Conservation (phyloP, 106 monocot genomes). For the Dendrobium catenatum region DNA sequence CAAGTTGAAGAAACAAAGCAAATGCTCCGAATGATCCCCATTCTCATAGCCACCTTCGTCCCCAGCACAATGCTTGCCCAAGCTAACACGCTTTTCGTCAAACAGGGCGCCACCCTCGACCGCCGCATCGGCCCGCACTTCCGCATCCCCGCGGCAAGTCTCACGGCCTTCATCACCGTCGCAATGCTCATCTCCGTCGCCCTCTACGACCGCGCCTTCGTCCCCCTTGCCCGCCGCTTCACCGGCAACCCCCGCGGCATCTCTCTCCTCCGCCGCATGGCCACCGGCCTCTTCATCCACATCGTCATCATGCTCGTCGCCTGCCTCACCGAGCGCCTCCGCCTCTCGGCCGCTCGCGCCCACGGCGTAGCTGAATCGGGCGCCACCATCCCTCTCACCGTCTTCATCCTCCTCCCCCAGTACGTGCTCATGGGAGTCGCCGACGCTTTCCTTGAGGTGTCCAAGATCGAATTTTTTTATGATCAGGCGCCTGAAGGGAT, state of each 20-base stretch:
- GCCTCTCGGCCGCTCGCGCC: constrained; percentile 13
- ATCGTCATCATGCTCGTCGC: constrained; percentile 31
- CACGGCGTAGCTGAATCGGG: background rate
- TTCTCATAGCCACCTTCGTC: constrained; percentile 32
- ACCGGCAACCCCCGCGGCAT: constrained; percentile 58
- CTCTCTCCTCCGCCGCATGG: constrained; percentile 39
- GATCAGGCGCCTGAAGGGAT: constrained; percentile 55
- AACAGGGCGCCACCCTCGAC: constrained; percentile 52
- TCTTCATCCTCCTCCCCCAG: constrained; percentile 51
- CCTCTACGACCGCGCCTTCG: constrained; percentile 38
- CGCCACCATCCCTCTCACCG: constrained; percentile 11
- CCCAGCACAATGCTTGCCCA: constrained; percentile 36
- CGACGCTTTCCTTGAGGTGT: constrained; percentile 45
- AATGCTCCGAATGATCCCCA: constrained; percentile 46
- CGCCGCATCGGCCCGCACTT: constrained; percentile 38
- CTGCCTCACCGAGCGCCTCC: constrained; percentile 20
- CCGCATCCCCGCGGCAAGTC: constrained; percentile 45
- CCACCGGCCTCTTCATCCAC: constrained; percentile 27
- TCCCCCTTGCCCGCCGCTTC: constrained; percentile 12
- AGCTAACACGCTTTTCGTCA: constrained; percentile 42
- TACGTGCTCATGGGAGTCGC: constrained; percentile 48
- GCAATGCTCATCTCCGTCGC: constrained; percentile 43
- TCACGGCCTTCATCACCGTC: constrained; percentile 40
- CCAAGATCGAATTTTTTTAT: constrained; percentile 52
- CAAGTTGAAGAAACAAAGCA: constrained; percentile 70